Evolutionary conservation across 306 rosid genomes (phyloP).

Genomic region (Quercus wislizeni): DNA sequence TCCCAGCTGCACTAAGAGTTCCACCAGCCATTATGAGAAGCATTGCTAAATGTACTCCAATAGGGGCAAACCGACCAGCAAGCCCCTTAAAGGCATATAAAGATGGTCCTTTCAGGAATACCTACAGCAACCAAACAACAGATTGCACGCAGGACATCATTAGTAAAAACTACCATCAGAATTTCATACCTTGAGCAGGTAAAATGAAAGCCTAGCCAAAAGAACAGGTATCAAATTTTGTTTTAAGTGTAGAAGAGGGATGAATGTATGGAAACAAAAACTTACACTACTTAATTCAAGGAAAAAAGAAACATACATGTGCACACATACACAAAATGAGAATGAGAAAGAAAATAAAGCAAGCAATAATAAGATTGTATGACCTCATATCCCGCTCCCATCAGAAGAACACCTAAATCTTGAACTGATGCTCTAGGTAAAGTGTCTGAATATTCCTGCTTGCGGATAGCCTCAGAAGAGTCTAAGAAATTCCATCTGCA

Average conservation of each 20-base stretch:
- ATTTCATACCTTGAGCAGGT: not conserved
- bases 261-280: not conserved
- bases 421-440: slow-evolving; percentile 77
- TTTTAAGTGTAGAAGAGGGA: not conserved
- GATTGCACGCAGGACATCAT: not conserved
- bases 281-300: not conserved
- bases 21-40: slow-evolving; percentile 91
- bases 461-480: slow-evolving; percentile 67
- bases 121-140: slow-evolving; percentile 41
- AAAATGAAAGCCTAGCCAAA: not conserved
- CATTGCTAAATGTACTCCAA: slow-evolving; percentile 92
- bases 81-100: slow-evolving; percentile 88
- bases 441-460: slow-evolving; percentile 80
- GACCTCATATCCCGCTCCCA: slow-evolving; percentile 99
- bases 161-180: not conserved
- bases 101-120: slow-evolving; percentile 80
- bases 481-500: slow-evolving; percentile 81
- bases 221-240: not conserved
- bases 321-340: not conserved
- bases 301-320: not conserved
- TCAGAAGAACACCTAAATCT: slow-evolving; percentile 79
- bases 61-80: slow-evolving; percentile 90
- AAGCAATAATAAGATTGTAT: slow-evolving; percentile 7
- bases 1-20: slow-evolving; percentile 87
- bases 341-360: not conserved